Evolutionary conservation across 2,329 filamentous ascomycete species (phyloP).

Genomic region (Calonectria pauciramosa): DNA sequence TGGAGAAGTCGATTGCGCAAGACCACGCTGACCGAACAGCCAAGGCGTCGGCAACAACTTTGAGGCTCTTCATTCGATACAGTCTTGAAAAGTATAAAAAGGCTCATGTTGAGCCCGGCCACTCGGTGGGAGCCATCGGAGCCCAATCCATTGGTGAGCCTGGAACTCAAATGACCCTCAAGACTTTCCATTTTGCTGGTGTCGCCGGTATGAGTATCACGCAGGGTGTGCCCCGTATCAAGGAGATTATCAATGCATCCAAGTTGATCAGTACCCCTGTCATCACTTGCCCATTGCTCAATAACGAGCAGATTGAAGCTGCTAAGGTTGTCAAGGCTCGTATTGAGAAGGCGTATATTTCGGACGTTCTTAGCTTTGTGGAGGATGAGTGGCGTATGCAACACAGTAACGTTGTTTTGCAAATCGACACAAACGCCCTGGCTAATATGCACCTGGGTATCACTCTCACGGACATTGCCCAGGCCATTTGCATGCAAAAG

Average conservation of each 20-base stretch:
- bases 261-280: constrained; percentile 95
- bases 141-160: constrained; percentile 98
- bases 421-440: constrained; percentile 84
- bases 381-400: constrained; percentile 90
- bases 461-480: constrained; percentile 77
- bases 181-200: constrained; percentile 99
- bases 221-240: constrained; percentile 98
- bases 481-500: constrained; percentile 83
- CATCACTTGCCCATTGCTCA: constrained; percentile 87
- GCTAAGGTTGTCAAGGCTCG: constrained; percentile 93
- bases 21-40: constrained; percentile 78
- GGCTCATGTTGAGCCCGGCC: constrained; percentile 92
- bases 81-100: constrained; percentile 93
- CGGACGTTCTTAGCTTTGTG: constrained; percentile 83
- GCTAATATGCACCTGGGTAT: constrained; percentile 87
- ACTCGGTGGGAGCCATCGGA: constrained; percentile 95
- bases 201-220: constrained; percentile 99
- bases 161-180: constrained; percentile 98
- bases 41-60: constrained; percentile 83
- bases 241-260: constrained; percentile 99
- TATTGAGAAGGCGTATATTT: constrained; percentile 94
- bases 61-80: constrained; percentile 82
- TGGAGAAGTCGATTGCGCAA: constrained; percentile 45
- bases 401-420: constrained; percentile 82
- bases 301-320: constrained; percentile 79